A percentile compares a stretch with the other conserved stretches of the same genome.
Evolutionary conservation across 306 rosid species (phyloP).

Genomic region (Canavalia gladiata): DNA sequence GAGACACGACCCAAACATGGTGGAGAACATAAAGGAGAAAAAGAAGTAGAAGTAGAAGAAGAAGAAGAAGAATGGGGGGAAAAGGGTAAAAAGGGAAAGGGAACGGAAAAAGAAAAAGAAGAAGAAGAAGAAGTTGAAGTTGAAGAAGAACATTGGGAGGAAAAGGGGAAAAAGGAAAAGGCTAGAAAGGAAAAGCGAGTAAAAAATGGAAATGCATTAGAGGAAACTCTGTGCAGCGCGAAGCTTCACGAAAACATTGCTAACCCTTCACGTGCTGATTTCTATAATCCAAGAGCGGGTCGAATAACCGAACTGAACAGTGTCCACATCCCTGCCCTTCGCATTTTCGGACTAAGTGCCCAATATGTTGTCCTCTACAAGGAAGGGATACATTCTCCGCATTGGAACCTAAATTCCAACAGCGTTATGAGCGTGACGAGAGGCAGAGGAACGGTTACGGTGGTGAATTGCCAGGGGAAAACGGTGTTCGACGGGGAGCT

Average conservation of each 20-base stretch:
- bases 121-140: background rate
- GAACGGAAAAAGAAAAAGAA: background rate
- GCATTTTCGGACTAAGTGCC: slow-evolving; percentile 53
- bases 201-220: slow-evolving; percentile 38
- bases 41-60: background rate
- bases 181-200: no score
- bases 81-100: background rate
- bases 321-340: slow-evolving; percentile 52
- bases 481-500: slow-evolving; percentile 56
- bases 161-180: background rate
- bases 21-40: background rate
- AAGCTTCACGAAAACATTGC: slow-evolving; percentile 55
- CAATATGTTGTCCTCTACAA: slow-evolving; percentile 53
- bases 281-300: slow-evolving; percentile 56
- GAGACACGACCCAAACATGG: background rate
- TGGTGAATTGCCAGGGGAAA: slow-evolving; percentile 64
- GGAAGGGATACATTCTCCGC: slow-evolving; percentile 65
- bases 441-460: slow-evolving; percentile 64
- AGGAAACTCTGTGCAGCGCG: slow-evolving; percentile 51
- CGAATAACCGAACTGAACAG: slow-evolving; percentile 54
- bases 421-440: slow-evolving; percentile 53
- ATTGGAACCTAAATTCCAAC: slow-evolving; percentile 70
- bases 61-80: background rate
- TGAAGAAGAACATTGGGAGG: background rate
- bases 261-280: slow-evolving; percentile 46